Base-by-base conservation (phyloP, 2,329 filamentous ascomycete species). In the Colletotrichum neosansevieriae region DNA sequence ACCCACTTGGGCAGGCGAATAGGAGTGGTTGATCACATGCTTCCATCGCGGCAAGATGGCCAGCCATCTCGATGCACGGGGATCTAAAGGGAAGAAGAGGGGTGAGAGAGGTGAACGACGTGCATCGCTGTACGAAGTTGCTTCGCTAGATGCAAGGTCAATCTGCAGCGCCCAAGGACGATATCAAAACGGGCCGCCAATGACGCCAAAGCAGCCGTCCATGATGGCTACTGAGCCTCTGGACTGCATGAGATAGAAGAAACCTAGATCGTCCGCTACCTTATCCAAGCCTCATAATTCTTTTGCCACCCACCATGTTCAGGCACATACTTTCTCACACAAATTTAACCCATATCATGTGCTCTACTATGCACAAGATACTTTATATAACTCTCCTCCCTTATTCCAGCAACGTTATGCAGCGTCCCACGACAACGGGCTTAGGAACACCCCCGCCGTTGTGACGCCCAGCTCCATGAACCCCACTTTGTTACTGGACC, bases 61-160 rank as follows among this genome's bases (percentile, higher is more conserved):
- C 36, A 15, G 11, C 36, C 36, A 15, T 12, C 4, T 38, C 12
- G 36, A 38, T 38, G 9, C 9, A 59, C 36, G 13, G 42, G 57
- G 57, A 29, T 29, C 13, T 38, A 29, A 45, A 45, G 42, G 42
- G 42, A 42, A 42, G 38, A n/a, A 10, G n/a, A n/a, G 38, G 38
- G 38, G 38, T 13, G 38, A n/a, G 38, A n/a, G 38, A 42, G 38
- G 42, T 15, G 17, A n/a, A 45, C 42, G 42, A 45, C 15, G 42
- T 45, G 36, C 36, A 38, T 45, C n/a, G 15, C 42, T n/a, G 17
- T 45, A 19, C 42, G 4, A 36, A 34, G 11, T 9, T 17, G 53
- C n/a, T 53, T 10, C 34, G 49, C 15, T 24, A n/a, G 32, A 40
- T 61, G 58, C 47, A 61, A 61, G 59, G 59, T 54, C 59, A 62